Evolutionary conservation across 164 flowering plant genomes (phyloP).

Genomic region (Dillenia turbinata): DNA sequence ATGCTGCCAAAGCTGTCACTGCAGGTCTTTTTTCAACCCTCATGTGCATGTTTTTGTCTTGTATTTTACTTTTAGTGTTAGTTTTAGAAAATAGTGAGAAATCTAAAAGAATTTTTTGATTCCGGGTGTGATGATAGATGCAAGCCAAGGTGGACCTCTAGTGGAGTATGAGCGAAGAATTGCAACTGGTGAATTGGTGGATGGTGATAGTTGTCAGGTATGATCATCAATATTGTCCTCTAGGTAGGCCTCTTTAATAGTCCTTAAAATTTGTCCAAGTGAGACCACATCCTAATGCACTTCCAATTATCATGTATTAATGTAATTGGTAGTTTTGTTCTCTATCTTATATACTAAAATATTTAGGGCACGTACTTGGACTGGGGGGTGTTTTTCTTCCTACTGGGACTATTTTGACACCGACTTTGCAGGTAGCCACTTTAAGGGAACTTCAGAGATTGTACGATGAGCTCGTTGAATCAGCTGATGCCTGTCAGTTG

Average conservation of each 20-base stretch:
- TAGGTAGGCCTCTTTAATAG: neutral
- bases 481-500: conserved; percentile 65
- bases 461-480: conserved; percentile 82
- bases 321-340: neutral
- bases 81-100: neutral
- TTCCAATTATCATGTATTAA: neutral
- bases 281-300: neutral
- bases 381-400: neutral
- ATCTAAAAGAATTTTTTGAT: conserved; percentile 1
- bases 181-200: conserved; percentile 73
- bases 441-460: conserved; percentile 86
- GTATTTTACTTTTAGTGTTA: neutral
- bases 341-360: neutral
- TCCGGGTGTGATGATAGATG: conserved; percentile 21
- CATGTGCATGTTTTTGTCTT: neutral
- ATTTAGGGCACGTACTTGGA: neutral
- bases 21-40: conserved; percentile 34
- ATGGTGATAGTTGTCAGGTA: conserved; percentile 90
- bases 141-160: conserved; percentile 64
- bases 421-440: conserved; percentile 56
- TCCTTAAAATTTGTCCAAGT: neutral
- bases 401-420: conserved; percentile 7
- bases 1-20: conserved; percentile 33
- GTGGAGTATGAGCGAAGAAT: conserved; percentile 89
- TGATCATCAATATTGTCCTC: neutral